Evolutionary conservation across 164 flowering plant species (phyloP).

Genomic region (Vitis riparia): DNA sequence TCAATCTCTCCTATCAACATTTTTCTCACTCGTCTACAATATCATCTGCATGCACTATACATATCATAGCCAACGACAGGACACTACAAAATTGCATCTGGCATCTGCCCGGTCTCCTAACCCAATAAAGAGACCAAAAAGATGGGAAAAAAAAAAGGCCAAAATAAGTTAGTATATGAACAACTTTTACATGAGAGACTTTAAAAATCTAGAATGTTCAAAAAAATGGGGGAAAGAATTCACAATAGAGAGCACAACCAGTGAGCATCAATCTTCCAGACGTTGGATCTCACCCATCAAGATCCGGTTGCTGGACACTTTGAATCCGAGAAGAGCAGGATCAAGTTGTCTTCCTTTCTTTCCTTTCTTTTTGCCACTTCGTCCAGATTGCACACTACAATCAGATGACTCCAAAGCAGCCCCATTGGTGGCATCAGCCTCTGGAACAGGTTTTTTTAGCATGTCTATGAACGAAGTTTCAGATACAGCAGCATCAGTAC

Average conservation of each 20-base stretch:
- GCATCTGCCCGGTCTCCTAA: too few species aligned
- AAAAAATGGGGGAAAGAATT: background rate
- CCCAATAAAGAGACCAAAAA: too few species aligned
- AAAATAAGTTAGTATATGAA: too few species aligned
- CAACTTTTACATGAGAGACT: too few species aligned
- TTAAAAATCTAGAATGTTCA: background rate
- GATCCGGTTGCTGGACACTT: conserved; percentile 15
- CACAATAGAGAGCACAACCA: background rate
- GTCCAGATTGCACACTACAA: background rate
- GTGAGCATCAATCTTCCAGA: background rate
- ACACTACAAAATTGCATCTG: too few species aligned
- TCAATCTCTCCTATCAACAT: too few species aligned
- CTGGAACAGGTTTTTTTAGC: conserved; percentile 6
- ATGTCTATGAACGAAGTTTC: conserved; percentile 6
- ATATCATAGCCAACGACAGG: too few species aligned
- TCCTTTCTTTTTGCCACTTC: conserved; percentile 12
- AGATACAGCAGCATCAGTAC: conserved; percentile 5
- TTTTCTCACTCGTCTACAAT: too few species aligned
- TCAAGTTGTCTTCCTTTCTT: conserved; percentile 13
- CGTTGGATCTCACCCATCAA: conserved; percentile 17
- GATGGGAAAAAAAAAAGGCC: too few species aligned
- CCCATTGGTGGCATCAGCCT: background rate
- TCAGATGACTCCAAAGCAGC: background rate
- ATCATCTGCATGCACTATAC: too few species aligned
- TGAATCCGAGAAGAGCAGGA: conserved; percentile 15